Evolutionary conservation across 495 filamentous ascomycete genomes (phyloP), one percentile per base, ranked within the genome.

Genomic region (Penicillium manginii): DNA sequence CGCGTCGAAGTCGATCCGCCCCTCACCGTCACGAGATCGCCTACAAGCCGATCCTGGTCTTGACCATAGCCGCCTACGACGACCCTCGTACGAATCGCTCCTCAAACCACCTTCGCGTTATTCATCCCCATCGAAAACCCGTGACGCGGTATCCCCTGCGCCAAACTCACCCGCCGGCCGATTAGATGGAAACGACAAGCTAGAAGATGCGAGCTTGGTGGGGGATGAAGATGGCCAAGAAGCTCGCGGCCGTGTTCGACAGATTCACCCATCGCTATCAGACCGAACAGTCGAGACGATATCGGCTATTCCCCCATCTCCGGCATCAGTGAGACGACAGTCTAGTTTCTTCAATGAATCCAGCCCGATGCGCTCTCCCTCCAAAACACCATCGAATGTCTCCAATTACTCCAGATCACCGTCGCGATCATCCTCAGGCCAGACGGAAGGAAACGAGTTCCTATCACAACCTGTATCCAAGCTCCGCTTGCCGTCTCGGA

Each of bases 261-360:
- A 56, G 26, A 52, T 65, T 18, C 60, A 71, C 26, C 83, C 84
- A 21, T 90, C 88, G 1, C 70, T 91, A 21, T 87, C 86, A 14
- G 88, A 91, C 50, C 75, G 88, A 40, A 88, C 88, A 11, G 84
- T 88, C 33, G 86, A 89, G 59, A 88, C 85, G 0, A 70, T 91
- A 12, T 77, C 87, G 29, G 77, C 81, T 47, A 79, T 90, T 19
- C 84, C 88, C 3, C 79, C 86, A 2, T 88, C 88, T 17, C 88
- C 88, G 8, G 82, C 78, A 2, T 73, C 82, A n/a, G 66, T 69
- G 10, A 74, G 79, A 57, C 73, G 85, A 55, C 74, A 75, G 55
- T 87, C 86, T 10, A 84, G 79, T 63, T 88, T 90, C 70, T 89
- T 85, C 68, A 78, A 75, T 53, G 69, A 77, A 12, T 75, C 83